Base-by-base conservation (phyloP, 2,329 filamentous ascomycete genomes). In the Alternaria arbusti region DNA sequence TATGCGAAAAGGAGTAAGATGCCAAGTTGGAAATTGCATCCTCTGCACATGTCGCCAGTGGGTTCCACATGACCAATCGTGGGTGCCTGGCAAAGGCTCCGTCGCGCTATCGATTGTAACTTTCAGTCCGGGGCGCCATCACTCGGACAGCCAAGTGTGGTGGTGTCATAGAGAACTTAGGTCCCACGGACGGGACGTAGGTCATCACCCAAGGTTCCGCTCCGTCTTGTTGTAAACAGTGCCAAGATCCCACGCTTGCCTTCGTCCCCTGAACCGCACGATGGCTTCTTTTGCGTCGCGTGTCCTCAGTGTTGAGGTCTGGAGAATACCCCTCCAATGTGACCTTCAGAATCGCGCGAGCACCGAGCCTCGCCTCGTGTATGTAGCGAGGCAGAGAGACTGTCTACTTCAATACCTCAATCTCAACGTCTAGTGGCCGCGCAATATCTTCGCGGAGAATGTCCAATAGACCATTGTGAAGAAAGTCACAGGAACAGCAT, bases 91-190 rank as follows among this genome's bases (percentile, higher is more conserved):
- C 7, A 44, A 56, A 23, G 12, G 28, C 25, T 65, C 40, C 49
- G 55, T 59, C 52, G 49, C 44, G 61, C 68, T 68, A 69, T 70
- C 47, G 67, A 69, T 64, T 68, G 51, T 22, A 45, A 13, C 59
- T 32, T 56, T 7, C 13, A 46, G 40, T 46, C 54, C 25, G 40
- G 36, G 40, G 12, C 54, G n/a, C 20, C 49, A 36, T 52, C 30
- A 12, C 17, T 36, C 13, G 20, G 23, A 23, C 22, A n/a, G 49
- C 49, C 23, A 15, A 3, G 49, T 36, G 49, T 52, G 20, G 30
- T 40, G 28, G 49, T 52, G 49, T 51, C 49, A 51, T 51, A n/a
- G 17, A 32, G 49, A 51, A 20, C 49, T 23, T 40, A 30, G 20
- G 30, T 40, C 30, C 49, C 30, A 40, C 20, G 17, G 17, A 32